Evolutionary conservation across 495 filamentous ascomycete species (phyloP).

Genomic region (Tuber magnatum): DNA sequence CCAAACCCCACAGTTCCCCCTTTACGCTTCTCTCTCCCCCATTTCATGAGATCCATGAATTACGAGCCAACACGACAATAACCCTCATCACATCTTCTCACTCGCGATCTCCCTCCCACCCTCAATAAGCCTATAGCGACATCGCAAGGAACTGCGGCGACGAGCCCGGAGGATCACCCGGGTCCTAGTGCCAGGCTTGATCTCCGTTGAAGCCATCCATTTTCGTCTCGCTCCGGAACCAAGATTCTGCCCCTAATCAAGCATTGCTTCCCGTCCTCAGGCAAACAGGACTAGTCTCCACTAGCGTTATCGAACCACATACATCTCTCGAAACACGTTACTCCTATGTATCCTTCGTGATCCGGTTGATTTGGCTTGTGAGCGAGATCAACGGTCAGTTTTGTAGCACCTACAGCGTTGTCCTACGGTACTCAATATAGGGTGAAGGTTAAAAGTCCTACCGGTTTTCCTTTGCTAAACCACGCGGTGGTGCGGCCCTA

Average conservation of each 20-base stretch:
- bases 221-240: neutral
- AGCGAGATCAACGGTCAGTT: neutral
- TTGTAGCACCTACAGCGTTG: neutral
- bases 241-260: neutral
- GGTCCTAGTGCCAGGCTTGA: neutral
- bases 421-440: neutral
- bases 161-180: neutral
- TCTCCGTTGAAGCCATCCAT: neutral
- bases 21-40: neutral
- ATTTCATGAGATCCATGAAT: neutral
- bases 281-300: neutral
- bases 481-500: neutral
- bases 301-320: neutral
- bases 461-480: neutral
- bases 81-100: neutral
- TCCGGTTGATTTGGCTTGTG: neutral
- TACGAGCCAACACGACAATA: neutral
- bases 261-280: neutral
- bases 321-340: neutral
- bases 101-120: neutral
- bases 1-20: neutral
- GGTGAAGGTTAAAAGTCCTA: neutral
- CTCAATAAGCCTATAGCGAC: neutral
- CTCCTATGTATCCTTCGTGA: neutral
- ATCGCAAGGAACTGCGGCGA: neutral